These are phyloP conservation scores for Ophiobolus disseminans DNA, from an alignment of 2,329 filamentous ascomycete genomes.

Conservation along the genomic window DNA sequence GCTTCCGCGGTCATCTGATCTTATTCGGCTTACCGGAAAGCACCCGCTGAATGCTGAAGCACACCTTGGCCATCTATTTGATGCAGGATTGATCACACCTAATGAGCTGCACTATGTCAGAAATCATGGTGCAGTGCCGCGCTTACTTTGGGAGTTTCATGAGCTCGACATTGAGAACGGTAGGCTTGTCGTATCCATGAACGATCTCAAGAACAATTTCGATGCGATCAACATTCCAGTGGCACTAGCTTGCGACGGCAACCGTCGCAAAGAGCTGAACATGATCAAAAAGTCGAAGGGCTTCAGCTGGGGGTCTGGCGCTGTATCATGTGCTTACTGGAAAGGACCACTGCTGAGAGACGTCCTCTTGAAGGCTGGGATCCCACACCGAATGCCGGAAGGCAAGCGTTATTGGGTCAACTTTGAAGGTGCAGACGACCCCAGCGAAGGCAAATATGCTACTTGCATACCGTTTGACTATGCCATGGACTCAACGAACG, in stretches of 20 bases:
- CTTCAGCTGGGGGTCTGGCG: conserved; percentile 64
- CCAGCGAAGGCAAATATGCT: conserved; percentile 60
- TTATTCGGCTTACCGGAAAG: conserved; percentile 61
- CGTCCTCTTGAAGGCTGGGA: conserved; percentile 54
- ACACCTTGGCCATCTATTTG: conserved; percentile 51
- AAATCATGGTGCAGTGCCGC: conserved; percentile 62
- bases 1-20: conserved; percentile 56
- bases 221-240: conserved; percentile 60
- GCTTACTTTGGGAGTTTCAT: conserved; percentile 59
- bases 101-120: conserved; percentile 61
- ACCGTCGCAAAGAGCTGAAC: conserved; percentile 63
- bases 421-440: conserved; percentile 59
- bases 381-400: conserved; percentile 25
- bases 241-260: conserved; percentile 64
- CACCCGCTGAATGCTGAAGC: conserved; percentile 62
- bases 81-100: conserved; percentile 59
- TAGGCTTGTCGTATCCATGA: conserved; percentile 51
- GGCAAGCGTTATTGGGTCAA: conserved; percentile 54
- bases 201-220: conserved; percentile 55
- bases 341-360: conserved; percentile 51
- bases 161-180: conserved; percentile 54
- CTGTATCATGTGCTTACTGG: conserved; percentile 58
- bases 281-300: conserved; percentile 59
- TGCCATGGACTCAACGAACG: conserved; percentile 12
- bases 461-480: conserved; percentile 52